These are phyloP conservation scores for Backusella sp. DNA, from an alignment of 192 early-diverging fungal species.

Conservation along the genomic window DNA sequence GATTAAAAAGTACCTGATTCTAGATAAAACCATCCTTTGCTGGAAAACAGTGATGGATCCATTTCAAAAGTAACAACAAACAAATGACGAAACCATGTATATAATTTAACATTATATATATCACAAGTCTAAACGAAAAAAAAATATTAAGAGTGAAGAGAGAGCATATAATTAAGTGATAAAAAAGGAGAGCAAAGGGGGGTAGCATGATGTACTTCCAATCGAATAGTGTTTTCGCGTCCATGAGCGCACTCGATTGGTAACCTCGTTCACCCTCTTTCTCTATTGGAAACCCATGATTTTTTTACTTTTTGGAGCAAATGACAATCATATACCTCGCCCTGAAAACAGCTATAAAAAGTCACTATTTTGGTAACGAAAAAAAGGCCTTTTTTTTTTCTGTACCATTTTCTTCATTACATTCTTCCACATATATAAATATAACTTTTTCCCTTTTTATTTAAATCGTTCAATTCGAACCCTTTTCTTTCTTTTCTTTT, in stretches of 20 bases:
- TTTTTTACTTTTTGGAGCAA: background rate
- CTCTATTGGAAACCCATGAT: background rate
- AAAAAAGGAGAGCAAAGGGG: background rate
- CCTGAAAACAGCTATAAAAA: background rate
- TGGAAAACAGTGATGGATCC: background rate
- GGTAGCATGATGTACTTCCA: conserved; percentile 4
- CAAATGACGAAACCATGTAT: background rate
- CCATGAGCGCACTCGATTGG: background rate
- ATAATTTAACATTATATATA: background rate
- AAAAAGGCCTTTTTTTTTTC: background rate
- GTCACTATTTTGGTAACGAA: conserved; percentile 15
- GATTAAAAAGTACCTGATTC: background rate
- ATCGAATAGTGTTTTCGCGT: background rate
- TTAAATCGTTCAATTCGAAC: background rate
- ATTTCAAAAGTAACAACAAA: background rate
- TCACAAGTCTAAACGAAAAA: background rate
- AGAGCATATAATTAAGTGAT: background rate
- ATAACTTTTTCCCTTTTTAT: background rate
- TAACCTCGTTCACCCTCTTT: background rate
- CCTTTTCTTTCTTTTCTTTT: background rate
- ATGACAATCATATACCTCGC: background rate
- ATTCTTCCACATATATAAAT: background rate
- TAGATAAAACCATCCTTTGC: background rate
- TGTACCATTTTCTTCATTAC: background rate
- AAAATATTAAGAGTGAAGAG: background rate